A percentile compares a stretch with the other conserved stretches of the same genome.
Conservation (phyloP, 2,329 filamentous ascomycete species). For the Sphaerulina vaccinii region DNA sequence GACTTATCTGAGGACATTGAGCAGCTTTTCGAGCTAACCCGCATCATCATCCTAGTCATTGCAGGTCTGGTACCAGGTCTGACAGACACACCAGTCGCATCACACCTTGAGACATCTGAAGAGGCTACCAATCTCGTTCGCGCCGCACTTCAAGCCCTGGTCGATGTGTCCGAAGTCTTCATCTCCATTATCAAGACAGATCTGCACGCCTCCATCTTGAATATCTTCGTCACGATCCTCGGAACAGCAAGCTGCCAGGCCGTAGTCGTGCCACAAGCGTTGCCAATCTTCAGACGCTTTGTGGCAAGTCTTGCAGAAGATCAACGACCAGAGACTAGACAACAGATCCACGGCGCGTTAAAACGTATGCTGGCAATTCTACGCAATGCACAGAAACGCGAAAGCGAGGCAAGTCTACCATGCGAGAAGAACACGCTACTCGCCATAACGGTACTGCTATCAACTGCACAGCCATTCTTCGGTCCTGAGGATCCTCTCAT, state of each 20-base stretch:
- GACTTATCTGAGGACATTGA: constrained; percentile 95
- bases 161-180: constrained; percentile 93
- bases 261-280: constrained; percentile 80
- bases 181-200: constrained; percentile 95
- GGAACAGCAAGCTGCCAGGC: constrained; percentile 84
- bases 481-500: constrained; percentile 73
- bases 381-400: constrained; percentile 71
- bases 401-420: constrained; percentile 71
- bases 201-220: constrained; percentile 90
- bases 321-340: constrained; percentile 49
- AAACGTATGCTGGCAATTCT: constrained; percentile 80
- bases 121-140: constrained; percentile 80
- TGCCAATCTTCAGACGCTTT: constrained; percentile 91
- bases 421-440: constrained; percentile 93
- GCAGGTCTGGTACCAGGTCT: constrained; percentile 84
- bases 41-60: constrained; percentile 91
- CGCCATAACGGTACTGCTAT: constrained; percentile 84
- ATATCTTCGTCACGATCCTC: constrained; percentile 92
- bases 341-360: constrained; percentile 78
- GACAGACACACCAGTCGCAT: constrained; percentile 53
- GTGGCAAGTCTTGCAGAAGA: constrained; percentile 67
- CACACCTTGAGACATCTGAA: constrained; percentile 68
- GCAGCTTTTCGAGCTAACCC: constrained; percentile 92
- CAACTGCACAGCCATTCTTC: constrained; percentile 63
- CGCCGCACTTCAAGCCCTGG: constrained; percentile 79